Percentiles rank a stretch among this genome's conserved stretches.
phyloP scores from a whole-genome alignment of 2,329 filamentous ascomycete species.

The Dothiorella sarmentorum region DNA sequence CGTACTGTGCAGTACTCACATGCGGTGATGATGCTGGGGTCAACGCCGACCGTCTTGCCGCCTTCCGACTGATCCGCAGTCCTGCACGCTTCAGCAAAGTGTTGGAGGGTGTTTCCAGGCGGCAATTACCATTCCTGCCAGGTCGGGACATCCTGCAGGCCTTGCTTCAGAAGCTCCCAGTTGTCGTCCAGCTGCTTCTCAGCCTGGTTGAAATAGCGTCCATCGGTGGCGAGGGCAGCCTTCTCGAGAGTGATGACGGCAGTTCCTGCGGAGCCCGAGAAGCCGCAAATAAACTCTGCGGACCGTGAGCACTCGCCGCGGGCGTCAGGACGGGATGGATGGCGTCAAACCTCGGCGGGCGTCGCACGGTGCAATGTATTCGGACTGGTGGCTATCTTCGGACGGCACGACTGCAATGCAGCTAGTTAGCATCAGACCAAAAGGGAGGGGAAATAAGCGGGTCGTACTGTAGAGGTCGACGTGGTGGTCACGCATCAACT shows the following conservation, averaged over 20 bases:
- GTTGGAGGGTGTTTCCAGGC: not conserved
- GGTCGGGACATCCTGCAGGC: constrained; percentile 87
- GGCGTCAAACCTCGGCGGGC: constrained; percentile 64
- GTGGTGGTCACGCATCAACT: constrained; percentile 81
- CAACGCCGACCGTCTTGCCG: constrained; percentile 85
- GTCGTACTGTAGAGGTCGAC: constrained; percentile 84
- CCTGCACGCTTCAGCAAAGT: constrained; percentile 34
- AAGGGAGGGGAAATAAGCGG: not conserved
- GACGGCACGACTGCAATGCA: constrained; percentile 75
- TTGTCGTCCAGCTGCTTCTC: constrained; percentile 85
- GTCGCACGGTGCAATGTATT: constrained; percentile 97
- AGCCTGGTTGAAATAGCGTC: constrained; percentile 97
- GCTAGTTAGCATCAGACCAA: constrained; percentile 40
- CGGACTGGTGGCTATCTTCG: constrained; percentile 94
- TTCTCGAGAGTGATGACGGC: constrained; percentile 83
- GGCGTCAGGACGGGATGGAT: constrained; percentile 18
- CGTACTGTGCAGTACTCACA: constrained; percentile 34
- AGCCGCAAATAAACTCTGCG: constrained; percentile 80
- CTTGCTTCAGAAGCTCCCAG: constrained; percentile 89
- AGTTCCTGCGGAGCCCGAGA: constrained; percentile 91
- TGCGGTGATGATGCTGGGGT: constrained; percentile 80
- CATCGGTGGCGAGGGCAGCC: constrained; percentile 89
- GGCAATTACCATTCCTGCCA: constrained; percentile 85
- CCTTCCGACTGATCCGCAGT: constrained; percentile 77
- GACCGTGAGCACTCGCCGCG: constrained; percentile 20